These are phyloP conservation scores for Rhododendron kiyosumense DNA, from an alignment of 148 eudicot species.

Conservation along the genomic window DNA sequence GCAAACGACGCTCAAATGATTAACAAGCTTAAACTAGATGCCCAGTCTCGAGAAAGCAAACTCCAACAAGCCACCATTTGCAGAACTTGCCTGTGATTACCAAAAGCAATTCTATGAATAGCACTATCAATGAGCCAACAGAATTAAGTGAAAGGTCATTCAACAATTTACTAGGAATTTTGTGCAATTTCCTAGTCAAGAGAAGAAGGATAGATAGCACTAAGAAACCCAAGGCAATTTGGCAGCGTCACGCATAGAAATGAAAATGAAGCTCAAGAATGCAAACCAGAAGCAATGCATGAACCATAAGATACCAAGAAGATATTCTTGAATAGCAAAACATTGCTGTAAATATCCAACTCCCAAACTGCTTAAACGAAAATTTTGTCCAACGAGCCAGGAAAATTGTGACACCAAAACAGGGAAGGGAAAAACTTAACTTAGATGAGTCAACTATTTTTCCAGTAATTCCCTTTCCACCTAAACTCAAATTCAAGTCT, in stretches of 20 bases:
- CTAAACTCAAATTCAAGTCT: background rate
- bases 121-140: background rate
- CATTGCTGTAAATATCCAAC: background rate
- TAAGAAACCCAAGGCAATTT: background rate
- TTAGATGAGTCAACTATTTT: background rate
- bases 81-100: background rate
- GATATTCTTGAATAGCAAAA: background rate
- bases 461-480: conserved; percentile 1
- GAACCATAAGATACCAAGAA: background rate
- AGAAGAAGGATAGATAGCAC: background rate
- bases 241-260: background rate
- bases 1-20: background rate
- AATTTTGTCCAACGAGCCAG: conserved; percentile 13
- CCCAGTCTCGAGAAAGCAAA: background rate
- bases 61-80: background rate
- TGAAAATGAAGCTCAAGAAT: background rate
- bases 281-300: background rate
- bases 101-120: background rate
- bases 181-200: background rate
- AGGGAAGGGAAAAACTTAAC: background rate
- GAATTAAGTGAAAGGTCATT: background rate
- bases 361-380: conserved; percentile 3
- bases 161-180: background rate
- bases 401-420: background rate
- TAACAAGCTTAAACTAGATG: background rate